Evolutionary conservation across 805 yeast genomes (phyloP).

Genomic region (Nakazawaea molendinolei): DNA sequence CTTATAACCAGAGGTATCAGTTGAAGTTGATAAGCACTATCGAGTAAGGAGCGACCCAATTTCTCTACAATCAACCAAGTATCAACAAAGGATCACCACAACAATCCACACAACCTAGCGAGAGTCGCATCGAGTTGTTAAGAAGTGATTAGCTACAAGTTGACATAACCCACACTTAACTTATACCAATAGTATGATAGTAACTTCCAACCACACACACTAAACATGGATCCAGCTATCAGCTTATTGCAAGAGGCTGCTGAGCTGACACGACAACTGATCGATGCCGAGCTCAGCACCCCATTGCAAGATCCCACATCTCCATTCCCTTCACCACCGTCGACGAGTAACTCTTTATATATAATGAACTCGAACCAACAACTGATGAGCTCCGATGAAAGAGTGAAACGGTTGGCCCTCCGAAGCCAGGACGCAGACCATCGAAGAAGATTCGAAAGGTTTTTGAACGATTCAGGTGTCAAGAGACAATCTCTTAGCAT

Average conservation of each 20-base stretch:
- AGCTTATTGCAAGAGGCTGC: slow-evolving; percentile 5
- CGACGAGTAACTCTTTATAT: slow-evolving; percentile 50
- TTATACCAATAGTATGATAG: no score
- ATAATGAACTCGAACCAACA: slow-evolving; percentile 27
- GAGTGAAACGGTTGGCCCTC: slow-evolving; percentile 7
- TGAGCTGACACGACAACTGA: slow-evolving; percentile 21
- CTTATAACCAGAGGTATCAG: no score
- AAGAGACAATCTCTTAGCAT: slow-evolving; percentile 13
- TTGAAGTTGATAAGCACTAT: no score
- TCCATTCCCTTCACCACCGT: slow-evolving; percentile 46
- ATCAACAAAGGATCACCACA: no score
- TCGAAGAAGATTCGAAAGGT: slow-evolving; percentile 21
- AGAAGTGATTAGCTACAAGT: no score
- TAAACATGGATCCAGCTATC: slow-evolving; percentile 10
- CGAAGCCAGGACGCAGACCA: slow-evolving; percentile 21
- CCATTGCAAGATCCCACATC: slow-evolving; percentile 45
- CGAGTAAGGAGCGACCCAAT: no score
- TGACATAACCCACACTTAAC: no score
- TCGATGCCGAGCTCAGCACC: slow-evolving; percentile 35
- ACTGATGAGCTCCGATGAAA: slow-evolving; percentile 7
- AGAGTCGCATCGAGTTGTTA: no score
- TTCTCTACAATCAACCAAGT: no score
- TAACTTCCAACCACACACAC: no score
- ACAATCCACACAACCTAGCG: no score
- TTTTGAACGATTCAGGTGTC: slow-evolving; percentile 19